Evolutionary conservation across 1,284 basidiomycete genomes (phyloP).

Genomic region (Prillingera fragicola): DNA sequence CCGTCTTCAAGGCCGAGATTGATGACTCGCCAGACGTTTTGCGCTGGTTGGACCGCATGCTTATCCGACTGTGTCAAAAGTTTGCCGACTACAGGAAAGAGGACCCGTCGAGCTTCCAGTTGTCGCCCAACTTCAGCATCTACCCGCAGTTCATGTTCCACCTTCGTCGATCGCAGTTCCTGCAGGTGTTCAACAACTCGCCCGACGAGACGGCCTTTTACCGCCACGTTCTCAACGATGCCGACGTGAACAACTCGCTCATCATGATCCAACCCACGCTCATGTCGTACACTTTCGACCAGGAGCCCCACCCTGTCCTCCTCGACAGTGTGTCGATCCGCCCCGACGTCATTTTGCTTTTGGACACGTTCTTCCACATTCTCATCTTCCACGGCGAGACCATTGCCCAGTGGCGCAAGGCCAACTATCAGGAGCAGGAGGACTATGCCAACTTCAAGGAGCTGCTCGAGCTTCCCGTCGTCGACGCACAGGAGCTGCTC

Average conservation of each 20-base stretch:
- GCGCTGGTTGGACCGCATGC: constrained; percentile 96
- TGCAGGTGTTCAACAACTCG: constrained; percentile 99
- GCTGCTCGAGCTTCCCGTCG: constrained; percentile 73
- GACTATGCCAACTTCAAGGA: constrained; percentile 99
- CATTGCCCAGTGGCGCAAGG: constrained; percentile 95
- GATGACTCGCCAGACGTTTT: constrained; percentile 97
- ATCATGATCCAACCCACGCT: constrained; percentile 99
- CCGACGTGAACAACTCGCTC: constrained; percentile 98
- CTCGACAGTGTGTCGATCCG: constrained; percentile 98
- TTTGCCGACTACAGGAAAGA: constrained; percentile 99
- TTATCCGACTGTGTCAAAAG: constrained; percentile 97
- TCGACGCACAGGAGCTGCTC: constrained; percentile 76
- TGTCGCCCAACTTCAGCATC: constrained; percentile 94
- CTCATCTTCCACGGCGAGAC: constrained; percentile 99
- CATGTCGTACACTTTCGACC: constrained; percentile 97
- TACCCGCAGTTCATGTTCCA: constrained; percentile 99
- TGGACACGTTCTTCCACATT: constrained; percentile 99
- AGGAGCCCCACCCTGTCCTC: constrained; percentile 81
- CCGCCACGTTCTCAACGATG: constrained; percentile 90
- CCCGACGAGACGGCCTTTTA: constrained; percentile 99
- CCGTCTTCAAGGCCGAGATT: constrained; percentile 99
- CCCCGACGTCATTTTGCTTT: constrained; percentile 91
- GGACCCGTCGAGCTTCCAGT: constrained; percentile 87
- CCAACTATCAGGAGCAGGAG: constrained; percentile 98
- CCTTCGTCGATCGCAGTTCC: constrained; percentile 90